These are phyloP conservation scores for Botrytis hyacinthi DNA, from an alignment of 2,329 filamentous ascomycete species.

Conservation along the genomic window DNA sequence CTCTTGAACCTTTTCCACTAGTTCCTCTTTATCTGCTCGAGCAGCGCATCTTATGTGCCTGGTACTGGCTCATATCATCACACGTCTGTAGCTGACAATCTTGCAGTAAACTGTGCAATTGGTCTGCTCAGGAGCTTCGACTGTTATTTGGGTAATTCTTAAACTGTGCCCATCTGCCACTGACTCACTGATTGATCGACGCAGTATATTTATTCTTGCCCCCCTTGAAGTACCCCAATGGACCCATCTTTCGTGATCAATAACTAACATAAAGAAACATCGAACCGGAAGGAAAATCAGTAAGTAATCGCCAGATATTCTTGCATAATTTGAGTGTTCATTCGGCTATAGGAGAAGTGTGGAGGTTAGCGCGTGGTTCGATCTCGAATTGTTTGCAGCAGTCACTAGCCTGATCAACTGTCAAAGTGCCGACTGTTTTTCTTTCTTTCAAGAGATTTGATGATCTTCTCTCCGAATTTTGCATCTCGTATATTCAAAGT, in stretches of 20 bases:
- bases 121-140: neutral
- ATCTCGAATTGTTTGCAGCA: neutral
- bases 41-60: neutral
- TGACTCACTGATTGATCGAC: neutral
- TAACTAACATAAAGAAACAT: neutral
- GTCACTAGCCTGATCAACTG: neutral
- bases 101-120: neutral
- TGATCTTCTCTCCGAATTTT: neutral
- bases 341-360: neutral
- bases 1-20: rapidly evolving
- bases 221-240: neutral
- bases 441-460: neutral
- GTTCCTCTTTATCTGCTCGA: neutral
- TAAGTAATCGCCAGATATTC: neutral
- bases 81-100: neutral
- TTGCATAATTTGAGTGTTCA: neutral
- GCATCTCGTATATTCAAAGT: neutral
- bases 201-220: rapidly evolving
- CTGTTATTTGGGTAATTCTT: neutral
- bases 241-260: neutral
- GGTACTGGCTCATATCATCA: neutral
- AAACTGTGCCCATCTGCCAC: neutral
- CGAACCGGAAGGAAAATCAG: neutral
- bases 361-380: neutral
- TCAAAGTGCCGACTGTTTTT: neutral